phyloP scores from a whole-genome alignment of 1,284 basidiomycete genomes.

The Irpex sp. region DNA sequence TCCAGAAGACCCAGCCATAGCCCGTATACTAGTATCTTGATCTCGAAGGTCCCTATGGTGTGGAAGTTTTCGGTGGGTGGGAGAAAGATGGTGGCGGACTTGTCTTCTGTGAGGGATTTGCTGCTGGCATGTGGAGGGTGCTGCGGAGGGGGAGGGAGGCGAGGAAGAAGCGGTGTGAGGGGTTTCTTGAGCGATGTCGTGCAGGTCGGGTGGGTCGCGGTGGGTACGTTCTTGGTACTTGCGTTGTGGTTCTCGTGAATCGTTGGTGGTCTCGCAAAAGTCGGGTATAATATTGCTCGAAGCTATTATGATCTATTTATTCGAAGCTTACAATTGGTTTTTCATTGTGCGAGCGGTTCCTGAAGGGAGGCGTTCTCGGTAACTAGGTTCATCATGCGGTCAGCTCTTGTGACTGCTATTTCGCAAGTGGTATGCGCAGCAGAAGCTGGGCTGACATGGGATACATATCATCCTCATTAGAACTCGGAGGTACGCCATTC shows the following conservation, averaged over 20 bases:
- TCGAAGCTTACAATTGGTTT: too few relatives aligned
- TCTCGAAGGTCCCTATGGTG: neutral
- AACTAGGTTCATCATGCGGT: too few relatives aligned
- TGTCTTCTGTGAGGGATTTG: slow-evolving; percentile 2
- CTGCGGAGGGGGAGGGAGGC: neutral
- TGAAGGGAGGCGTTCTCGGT: too few relatives aligned
- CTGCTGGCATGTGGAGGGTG: neutral
- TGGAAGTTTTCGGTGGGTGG: neutral
- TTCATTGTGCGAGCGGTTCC: too few relatives aligned
- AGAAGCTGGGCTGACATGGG: neutral
- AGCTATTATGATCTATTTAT: too few relatives aligned
- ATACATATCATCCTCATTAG: neutral
- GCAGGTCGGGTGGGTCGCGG: slow-evolving; percentile 34
- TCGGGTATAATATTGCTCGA: neutral
- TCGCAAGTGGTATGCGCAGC: neutral
- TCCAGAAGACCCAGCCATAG: neutral
- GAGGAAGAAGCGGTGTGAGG: slow-evolving; percentile 23
- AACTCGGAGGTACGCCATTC: neutral
- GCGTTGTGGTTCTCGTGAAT: slow-evolving; percentile 23
- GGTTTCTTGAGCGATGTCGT: slow-evolving; percentile 31
- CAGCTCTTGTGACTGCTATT: too few relatives aligned
- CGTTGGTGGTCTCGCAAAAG: neutral
- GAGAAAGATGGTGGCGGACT: slow-evolving; percentile 1
- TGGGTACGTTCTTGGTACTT: slow-evolving; percentile 23
- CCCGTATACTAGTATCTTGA: slow-evolving; percentile 2